These are phyloP conservation scores for Aspergillus alliaceus DNA, from an alignment of 2,329 filamentous ascomycete genomes.

Conservation along the genomic window DNA sequence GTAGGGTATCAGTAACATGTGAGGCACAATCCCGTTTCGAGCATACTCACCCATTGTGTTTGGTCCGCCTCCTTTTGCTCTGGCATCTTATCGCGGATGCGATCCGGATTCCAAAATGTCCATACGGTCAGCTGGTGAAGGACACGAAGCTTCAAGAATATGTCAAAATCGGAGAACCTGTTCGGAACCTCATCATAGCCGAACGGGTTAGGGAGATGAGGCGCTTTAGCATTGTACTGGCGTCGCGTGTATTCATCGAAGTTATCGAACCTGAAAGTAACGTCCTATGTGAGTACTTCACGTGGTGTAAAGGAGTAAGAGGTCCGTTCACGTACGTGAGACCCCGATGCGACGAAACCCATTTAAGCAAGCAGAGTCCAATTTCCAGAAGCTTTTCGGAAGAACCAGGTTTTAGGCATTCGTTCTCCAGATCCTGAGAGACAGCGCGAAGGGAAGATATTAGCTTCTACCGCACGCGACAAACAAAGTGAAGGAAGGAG, in stretches of 20 bases:
- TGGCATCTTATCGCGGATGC: constrained; percentile 81
- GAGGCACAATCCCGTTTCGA: neutral
- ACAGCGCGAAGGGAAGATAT: constrained; percentile 6
- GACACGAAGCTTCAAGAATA: constrained; percentile 74
- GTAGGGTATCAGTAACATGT: constrained; percentile 11
- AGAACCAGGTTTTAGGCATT: constrained; percentile 74
- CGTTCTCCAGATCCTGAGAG: constrained; percentile 76
- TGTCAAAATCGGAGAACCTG: constrained; percentile 78
- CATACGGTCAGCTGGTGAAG: constrained; percentile 88
- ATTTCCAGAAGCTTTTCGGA: constrained; percentile 77
- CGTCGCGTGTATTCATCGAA: constrained; percentile 92
- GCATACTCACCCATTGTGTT: constrained; percentile 70
- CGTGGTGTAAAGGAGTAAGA: neutral
- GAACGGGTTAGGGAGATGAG: constrained; percentile 74
- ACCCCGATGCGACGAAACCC: constrained; percentile 88
- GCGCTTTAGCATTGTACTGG: constrained; percentile 81
- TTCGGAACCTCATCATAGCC: constrained; percentile 71
- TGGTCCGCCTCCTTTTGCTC: constrained; percentile 81
- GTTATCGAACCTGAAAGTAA: constrained; percentile 65
- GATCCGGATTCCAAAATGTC: constrained; percentile 83
- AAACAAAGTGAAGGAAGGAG: constrained; percentile 4
- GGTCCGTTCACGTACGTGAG: constrained; percentile 67
- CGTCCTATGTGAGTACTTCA: constrained; percentile 6
- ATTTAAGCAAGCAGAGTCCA: constrained; percentile 84
- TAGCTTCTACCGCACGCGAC: constrained; percentile 13